Percentiles rank a stretch among this genome's conserved stretches.
phyloP scores from a whole-genome alignment of 352 stramenopile species.

The Globisporangium recalcitrans region DNA sequence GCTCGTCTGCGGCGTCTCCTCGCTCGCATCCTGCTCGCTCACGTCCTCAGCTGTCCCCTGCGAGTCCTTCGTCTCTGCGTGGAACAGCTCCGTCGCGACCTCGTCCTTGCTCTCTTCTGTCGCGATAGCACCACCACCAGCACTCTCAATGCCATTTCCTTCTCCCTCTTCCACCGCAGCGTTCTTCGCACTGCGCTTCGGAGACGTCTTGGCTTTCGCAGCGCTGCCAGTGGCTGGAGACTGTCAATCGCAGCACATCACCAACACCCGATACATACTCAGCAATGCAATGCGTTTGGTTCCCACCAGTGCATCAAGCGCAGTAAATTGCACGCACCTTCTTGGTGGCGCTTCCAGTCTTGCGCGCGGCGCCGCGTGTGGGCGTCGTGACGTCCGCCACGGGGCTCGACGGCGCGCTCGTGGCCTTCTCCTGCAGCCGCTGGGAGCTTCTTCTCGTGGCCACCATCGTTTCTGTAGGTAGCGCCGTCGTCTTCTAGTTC shows the following conservation, averaged over 20 bases:
- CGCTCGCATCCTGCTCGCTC: not conserved
- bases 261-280: not conserved
- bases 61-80: conserved; percentile 6
- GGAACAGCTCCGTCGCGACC: conserved; percentile 8
- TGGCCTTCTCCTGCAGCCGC: conserved; percentile 51
- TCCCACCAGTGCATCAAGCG: not conserved
- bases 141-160: too few relatives aligned
- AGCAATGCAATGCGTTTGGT: not conserved
- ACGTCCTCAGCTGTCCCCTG: not conserved
- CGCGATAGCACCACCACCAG: not conserved
- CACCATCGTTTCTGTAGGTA: conserved; percentile 59
- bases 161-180: not conserved
- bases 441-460: conserved; percentile 52
- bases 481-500: too few relatives aligned
- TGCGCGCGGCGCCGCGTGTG: conserved; percentile 9
- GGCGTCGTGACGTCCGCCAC: conserved; percentile 8
- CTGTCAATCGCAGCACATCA: not conserved
- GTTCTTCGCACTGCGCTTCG: conserved; percentile 12
- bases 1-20: not conserved
- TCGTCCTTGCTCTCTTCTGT: conserved; percentile 9
- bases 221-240: conserved; percentile 11
- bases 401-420: conserved; percentile 9
- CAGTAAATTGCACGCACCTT: too few relatives aligned
- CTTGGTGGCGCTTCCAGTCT: conserved; percentile 13
- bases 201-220: conserved; percentile 11